Evolutionary conservation across 163 green algal species (phyloP), one percentile per base, ranked within the genome.

Genomic region (Coccomyxa subellipsoidea): DNA sequence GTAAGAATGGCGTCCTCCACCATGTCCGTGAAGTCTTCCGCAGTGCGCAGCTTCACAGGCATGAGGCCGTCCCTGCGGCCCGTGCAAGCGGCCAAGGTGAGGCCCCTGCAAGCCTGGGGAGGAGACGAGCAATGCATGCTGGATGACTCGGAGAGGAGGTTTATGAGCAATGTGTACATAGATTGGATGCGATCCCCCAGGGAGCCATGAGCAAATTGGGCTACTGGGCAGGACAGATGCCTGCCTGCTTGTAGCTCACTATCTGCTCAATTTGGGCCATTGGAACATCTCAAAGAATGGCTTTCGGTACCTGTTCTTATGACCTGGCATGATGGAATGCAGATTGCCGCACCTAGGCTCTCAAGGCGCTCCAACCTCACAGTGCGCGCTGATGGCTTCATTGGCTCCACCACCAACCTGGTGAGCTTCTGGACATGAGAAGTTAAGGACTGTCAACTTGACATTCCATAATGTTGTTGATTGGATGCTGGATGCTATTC

Each of bases 1-100:
- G 66, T 34, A 27, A 32, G 32, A n/a, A 73, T 73, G 66, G 66
- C 66, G 27, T 73, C 66, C 66, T 36, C 29, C 66, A 73, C 66
- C 27, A 73, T 73, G 66, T 36, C 66, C 27, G 66, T 34, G 8
- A 73, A 34, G 29, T 73, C 66, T 34, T 73, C 66, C 8, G 66
- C 66, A 73, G 66, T 73, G 29, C 66, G 66, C 66, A 73, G 66
- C 66, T 73, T 73, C 66, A 73, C 66, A 18, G 66, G 66, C 29
- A 18, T 73, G 8, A 73, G 66, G 66, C 66, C 66, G 29, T 59
- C 47, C 47, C 47, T 59, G 47, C 4, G 47, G 1, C 47, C 47
- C 47, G 47, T 59, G 47, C 47, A 59, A 59, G 47, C 47, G 47
- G 47, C 47, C 47, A 59, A 59, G 47, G 47, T 59, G 47, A 59